phyloP scores from a whole-genome alignment of 139 green algal species.

The Dunaliella sp. region DNA sequence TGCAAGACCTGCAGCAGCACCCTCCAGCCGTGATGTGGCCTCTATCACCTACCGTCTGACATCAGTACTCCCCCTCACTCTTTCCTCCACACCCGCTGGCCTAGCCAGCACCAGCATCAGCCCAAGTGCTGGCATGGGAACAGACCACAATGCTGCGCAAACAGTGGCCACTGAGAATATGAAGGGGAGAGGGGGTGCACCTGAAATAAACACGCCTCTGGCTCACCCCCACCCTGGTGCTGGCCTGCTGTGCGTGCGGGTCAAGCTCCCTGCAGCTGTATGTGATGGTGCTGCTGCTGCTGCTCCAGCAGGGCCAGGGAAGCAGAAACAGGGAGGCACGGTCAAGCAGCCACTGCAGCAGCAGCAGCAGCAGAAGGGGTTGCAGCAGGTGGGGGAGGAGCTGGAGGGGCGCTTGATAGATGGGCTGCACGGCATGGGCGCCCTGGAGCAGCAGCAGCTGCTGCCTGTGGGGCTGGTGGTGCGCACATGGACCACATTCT shows the following conservation, averaged over 20 bases:
- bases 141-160: no score
- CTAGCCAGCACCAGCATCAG: no score
- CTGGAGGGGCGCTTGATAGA: neutral
- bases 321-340: neutral
- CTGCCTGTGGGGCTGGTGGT: neutral
- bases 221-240: neutral
- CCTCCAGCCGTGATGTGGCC: constrained; percentile 10
- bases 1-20: neutral
- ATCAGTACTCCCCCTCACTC: neutral
- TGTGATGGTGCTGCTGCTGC: neutral
- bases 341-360: neutral
- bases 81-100: neutral
- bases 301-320: no score
- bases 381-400: neutral
- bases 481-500: neutral
- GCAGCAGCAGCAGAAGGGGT: neutral
- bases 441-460: neutral
- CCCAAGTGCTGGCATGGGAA: no score
- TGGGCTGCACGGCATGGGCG: neutral
- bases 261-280: neutral
- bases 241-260: neutral
- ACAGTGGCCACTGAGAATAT: no score
- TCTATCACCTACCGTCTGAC: constrained; percentile 11
- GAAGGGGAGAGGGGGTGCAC: no score
- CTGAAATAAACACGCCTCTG: no score